Evolutionary conservation across 768 basidiomycete genomes (phyloP), one percentile per base, ranked within the genome.

Genomic region (Artomyces pyxidatus): DNA sequence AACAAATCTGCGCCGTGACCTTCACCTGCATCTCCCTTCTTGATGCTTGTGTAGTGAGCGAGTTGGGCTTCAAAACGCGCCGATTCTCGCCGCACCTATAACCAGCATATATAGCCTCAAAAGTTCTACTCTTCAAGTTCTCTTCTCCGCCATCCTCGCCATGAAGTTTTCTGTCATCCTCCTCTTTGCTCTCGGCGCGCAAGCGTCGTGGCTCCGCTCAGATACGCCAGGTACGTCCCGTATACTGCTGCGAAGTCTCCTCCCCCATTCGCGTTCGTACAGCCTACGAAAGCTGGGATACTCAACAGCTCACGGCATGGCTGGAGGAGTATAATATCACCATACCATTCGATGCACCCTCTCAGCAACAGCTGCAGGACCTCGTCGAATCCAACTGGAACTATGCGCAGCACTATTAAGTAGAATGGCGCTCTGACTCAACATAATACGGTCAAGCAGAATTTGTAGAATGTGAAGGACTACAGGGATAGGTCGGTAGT

Each of bases 321-420:
- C 48, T 50, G 16, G 29, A 42, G 22, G 41, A 39, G 9, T 21
- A 44, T 23, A 39, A 45, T 32, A 14, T 26, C 49, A 14, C 37
- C 25, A 37, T 27, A 6, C 49, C 50, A 3, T 42, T 28, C 19
- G n/a, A n/a, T n/a, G 41, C 29, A 7, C 68, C 72, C 29, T 61
- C 68, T 3, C 66, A 56, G 61, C 17, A 64, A 55, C 28, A 73
- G 68, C 63, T 68, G 28, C 68, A 75, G 54, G 68, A 68, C 30
- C 72, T 77, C 42, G 86, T 87, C 47, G 68, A 77, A 26, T 64
- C 74, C 3, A 84, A 88, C 62, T 89, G 84, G 83, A 54, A 59
- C 9, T 56, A 37, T 4, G 39, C 48, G 10, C 40, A 49, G 39
- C 30, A 32, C 21, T 42, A 49, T 27, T 43, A 78, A 3, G 65